Base-by-base conservation (phyloP, 2,329 filamentous ascomycete genomes). In the Colletotrichum higginsianum region DNA sequence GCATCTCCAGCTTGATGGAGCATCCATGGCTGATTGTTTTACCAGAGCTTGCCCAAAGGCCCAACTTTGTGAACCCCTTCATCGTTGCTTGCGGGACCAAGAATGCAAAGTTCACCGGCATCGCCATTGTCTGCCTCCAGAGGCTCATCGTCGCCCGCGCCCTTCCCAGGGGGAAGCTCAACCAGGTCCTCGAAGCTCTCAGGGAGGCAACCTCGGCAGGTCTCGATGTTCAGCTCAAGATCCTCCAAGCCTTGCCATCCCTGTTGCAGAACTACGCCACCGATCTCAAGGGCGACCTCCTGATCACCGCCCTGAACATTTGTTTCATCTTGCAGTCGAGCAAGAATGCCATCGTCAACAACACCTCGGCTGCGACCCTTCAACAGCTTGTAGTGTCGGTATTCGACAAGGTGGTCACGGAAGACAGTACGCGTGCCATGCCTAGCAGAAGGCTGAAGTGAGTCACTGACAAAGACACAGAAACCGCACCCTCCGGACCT, bases 341-440 rank as follows among this genome's bases (percentile, higher is more conserved):
- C 81, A 98, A 98, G 83, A 97, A 95, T 83, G 91, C 92, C 35
- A 95, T 97, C 62, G 95, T 99, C 76, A 97, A 96, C 79, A 97
- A 97, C 77, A 98, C 97, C 1, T 96, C 96, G 12, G 94, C 96
- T 35, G 96, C 96, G n/a, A 98, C 96, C 2, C 85, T 99, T 65
- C 96, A 98, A 82, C 96, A 98, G 81, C 88, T 99, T 16, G 92
- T 98, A 9, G 94, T 96, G 42, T 93, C 94, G 0, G 93, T 98
- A 0, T 98, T 98, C 81, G 96, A 98, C 80, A 96, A 97, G 80
- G 94, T 98, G 2, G 89, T 91, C 0, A 84, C 85, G 7, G 95
- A 98, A 84, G 95, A 98, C 79, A 91, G 91, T 92, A 82, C 80
- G 89, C 86, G 15, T 60, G 15, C 7, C 4, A 15, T 12, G 21